phyloP scores from a whole-genome alignment of 345 rosid species.

The Eucalyptus erythrocorys region DNA sequence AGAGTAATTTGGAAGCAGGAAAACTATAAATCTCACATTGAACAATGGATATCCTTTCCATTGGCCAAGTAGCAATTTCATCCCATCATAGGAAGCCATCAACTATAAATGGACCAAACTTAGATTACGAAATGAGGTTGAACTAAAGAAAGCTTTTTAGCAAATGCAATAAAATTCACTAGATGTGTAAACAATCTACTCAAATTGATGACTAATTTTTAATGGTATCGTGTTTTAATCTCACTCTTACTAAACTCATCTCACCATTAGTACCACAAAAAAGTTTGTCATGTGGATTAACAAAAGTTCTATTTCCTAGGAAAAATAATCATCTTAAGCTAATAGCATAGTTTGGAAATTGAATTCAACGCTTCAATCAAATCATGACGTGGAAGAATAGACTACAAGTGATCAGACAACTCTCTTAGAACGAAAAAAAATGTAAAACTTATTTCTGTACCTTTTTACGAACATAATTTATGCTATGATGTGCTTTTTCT shows the following conservation, averaged over 20 bases:
- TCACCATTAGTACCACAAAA: background rate
- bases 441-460: background rate
- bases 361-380: background rate
- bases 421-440: background rate
- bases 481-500: background rate
- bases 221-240: background rate
- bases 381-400: background rate
- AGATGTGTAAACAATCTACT: background rate
- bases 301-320: background rate
- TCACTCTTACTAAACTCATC: background rate
- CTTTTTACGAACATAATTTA: background rate
- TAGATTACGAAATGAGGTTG: background rate
- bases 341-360: background rate
- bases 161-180: background rate
- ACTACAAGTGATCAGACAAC: background rate
- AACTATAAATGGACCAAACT: background rate
- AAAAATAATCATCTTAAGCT: background rate
- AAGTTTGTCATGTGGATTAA: background rate
- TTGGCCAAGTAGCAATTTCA: background rate
- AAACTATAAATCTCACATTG: background rate
- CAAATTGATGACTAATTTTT: background rate
- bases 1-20: background rate
- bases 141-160: background rate
- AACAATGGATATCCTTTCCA: fast-evolving
- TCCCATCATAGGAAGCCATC: background rate